These are phyloP conservation scores for Neonothopanus nambi DNA, from an alignment of 1,284 basidiomycete species.

Conservation along the genomic window DNA sequence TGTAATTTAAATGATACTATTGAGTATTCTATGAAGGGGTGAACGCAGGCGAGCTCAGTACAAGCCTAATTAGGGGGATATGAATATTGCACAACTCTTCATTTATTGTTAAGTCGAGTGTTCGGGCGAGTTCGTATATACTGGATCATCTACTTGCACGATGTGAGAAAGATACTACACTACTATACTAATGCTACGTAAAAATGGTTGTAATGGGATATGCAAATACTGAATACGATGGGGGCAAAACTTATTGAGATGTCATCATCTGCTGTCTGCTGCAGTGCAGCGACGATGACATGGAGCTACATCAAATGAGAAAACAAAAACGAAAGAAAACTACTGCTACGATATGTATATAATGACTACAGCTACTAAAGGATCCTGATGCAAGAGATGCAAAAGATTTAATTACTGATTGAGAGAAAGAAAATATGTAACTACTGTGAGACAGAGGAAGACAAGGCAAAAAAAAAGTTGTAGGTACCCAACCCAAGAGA, in stretches of 20 bases:
- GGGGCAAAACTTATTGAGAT: slow-evolving; percentile 1
- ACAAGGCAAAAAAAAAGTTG: too few relatives aligned
- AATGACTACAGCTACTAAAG: slow-evolving; percentile 22
- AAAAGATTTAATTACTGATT: too few relatives aligned
- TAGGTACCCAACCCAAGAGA: too few relatives aligned
- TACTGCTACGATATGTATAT: slow-evolving; percentile 15
- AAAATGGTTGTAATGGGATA: slow-evolving; percentile 28
- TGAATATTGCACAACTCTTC: slow-evolving; percentile 1
- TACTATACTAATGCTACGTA: slow-evolving; percentile 59
- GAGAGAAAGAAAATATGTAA: slow-evolving; percentile 10
- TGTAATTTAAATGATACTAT: slow-evolving; percentile 8
- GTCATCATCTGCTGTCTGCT: too few relatives aligned
- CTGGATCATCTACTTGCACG: slow-evolving; percentile 52
- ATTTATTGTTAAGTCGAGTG: slow-evolving; percentile 22
- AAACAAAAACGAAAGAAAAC: slow-evolving; percentile 17
- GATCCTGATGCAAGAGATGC: slow-evolving; percentile 19
- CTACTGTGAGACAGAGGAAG: slow-evolving; percentile 10
- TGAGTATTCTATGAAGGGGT: neutral
- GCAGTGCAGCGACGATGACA: slow-evolving; percentile 8
- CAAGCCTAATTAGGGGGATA: neutral
- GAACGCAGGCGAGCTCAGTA: neutral
- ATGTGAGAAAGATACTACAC: slow-evolving; percentile 44
- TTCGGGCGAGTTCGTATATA: slow-evolving; percentile 14
- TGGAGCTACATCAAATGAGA: slow-evolving; percentile 6
- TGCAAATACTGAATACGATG: slow-evolving; percentile 18